Percentiles rank a stretch among this genome's conserved stretches.
These are phyloP conservation scores for Ophiostoma australiae DNA, from an alignment of 2,329 filamentous ascomycete species.

Conservation along the genomic window DNA sequence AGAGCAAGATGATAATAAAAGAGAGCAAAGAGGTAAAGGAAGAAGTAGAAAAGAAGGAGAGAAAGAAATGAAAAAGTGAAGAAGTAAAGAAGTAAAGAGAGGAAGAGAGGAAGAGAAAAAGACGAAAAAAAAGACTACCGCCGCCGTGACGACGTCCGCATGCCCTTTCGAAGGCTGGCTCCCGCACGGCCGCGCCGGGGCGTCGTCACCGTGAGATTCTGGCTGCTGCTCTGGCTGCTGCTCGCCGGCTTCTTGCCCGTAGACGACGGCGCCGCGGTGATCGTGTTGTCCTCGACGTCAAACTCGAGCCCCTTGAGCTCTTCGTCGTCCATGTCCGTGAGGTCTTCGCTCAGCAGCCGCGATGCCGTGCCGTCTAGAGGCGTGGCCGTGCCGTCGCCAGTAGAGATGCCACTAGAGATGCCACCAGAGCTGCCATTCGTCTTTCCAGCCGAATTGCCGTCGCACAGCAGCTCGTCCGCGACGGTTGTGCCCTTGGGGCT, in stretches of 20 bases:
- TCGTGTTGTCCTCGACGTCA: constrained; percentile 48
- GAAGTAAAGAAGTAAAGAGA: neutral
- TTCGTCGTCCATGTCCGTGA: constrained; percentile 89
- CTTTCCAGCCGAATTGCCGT: neutral
- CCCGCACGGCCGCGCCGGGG: constrained; percentile 19
- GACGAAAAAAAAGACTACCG: constrained; percentile 28
- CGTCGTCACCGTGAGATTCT: constrained; percentile 18
- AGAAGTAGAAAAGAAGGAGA: neutral
- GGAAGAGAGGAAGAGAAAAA: neutral
- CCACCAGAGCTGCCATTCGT: too few species aligned
- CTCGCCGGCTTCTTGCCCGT: neutral
- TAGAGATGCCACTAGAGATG: too few species aligned
- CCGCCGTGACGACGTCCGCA: constrained; percentile 34
- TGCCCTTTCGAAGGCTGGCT: constrained; percentile 32
- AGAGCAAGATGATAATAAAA: neutral
- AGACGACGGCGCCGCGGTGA: constrained; percentile 33
- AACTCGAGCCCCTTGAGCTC: constrained; percentile 67
- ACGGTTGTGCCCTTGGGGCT: constrained; percentile 75
- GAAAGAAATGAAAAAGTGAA: neutral
- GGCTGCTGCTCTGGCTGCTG: neutral
- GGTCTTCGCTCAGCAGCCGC: constrained; percentile 70
- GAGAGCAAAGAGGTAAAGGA: neutral
- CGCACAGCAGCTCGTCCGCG: neutral
- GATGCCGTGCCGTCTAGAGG: neutral
- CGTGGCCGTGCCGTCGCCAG: neutral